A percentile compares a stretch with the other conserved stretches of the same genome.
These are phyloP conservation scores for Elongisporangium anandrum DNA, from an alignment of 352 stramenopile species.

Conservation along the genomic window DNA sequence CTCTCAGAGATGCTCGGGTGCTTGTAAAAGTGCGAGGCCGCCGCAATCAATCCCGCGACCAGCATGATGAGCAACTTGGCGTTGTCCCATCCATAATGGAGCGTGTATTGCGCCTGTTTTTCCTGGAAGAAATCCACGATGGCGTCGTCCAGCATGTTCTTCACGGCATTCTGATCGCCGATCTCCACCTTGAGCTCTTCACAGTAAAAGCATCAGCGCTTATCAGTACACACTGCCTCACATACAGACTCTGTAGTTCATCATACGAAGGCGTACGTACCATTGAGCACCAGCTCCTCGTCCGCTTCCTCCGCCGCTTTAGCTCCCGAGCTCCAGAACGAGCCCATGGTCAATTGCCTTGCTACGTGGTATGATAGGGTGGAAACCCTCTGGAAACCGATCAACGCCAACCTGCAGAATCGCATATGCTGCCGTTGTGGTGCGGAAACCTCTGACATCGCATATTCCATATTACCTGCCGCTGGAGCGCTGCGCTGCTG, in stretches of 20 bases:
- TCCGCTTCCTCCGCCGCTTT: constrained; percentile 17
- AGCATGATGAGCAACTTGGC: constrained; percentile 80
- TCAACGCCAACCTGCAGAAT: background rate
- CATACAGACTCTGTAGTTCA: no score
- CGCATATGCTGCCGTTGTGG: background rate
- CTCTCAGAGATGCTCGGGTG: constrained; percentile 51
- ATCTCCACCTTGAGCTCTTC: constrained; percentile 65
- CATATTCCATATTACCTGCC: background rate
- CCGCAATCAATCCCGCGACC: constrained; percentile 51
- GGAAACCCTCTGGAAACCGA: background rate
- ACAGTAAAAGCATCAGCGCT: background rate
- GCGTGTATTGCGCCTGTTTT: constrained; percentile 34
- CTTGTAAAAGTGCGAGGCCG: constrained; percentile 70
- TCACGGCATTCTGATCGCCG: constrained; percentile 81
- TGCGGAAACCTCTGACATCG: background rate
- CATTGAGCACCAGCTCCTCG: constrained; percentile 62
- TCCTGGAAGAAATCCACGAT: constrained; percentile 71
- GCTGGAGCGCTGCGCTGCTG: background rate
- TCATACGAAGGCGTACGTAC: constrained; percentile 16
- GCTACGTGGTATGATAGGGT: background rate
- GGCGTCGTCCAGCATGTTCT: constrained; percentile 83
- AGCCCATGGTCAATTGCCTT: constrained; percentile 3
- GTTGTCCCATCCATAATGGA: constrained; percentile 83
- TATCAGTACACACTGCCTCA: constrained; percentile 7
- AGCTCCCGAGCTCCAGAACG: background rate